Conservation (phyloP, 2,329 filamentous ascomycete species). For the Neofusicoccum umdonicola region DNA sequence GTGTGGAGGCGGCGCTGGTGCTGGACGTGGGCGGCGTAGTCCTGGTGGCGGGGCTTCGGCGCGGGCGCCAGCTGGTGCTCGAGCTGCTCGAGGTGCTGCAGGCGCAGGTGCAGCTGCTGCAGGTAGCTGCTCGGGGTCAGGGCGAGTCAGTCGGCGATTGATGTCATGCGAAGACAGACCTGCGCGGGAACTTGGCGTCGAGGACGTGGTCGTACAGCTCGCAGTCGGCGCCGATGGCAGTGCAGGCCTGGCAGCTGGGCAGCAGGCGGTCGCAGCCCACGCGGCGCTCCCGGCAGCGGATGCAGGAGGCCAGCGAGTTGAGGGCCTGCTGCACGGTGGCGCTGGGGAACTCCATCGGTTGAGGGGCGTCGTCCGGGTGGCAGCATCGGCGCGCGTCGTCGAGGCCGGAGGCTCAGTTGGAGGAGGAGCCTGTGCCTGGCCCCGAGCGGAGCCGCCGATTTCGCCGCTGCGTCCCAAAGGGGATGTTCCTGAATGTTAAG, state of each 20-base stretch:
- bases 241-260: constrained; percentile 18
- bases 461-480: neutral
- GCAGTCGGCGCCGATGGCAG: constrained; percentile 10
- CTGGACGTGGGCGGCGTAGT: neutral
- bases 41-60: neutral
- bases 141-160: neutral
- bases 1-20: constrained; percentile 6
- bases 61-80: neutral
- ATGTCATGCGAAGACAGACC: neutral
- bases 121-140: constrained; percentile 9
- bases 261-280: constrained; percentile 18
- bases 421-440: neutral
- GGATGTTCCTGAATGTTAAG: neutral
- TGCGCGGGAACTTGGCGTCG: constrained; percentile 13
- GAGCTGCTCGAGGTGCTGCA: constrained; percentile 14
- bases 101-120: constrained; percentile 12
- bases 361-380: neutral
- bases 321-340: constrained; percentile 13
- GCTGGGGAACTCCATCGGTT: constrained; percentile 9
- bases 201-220: constrained; percentile 15
- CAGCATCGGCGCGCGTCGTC: neutral
- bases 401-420: neutral
- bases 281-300: constrained; percentile 18
- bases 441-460: constrained; percentile 4
- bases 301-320: constrained; percentile 17